A percentile compares a stretch with the other conserved stretches of the same genome.
These are phyloP conservation scores for Trametes villosa DNA, from an alignment of 768 basidiomycete genomes.

Conservation along the genomic window DNA sequence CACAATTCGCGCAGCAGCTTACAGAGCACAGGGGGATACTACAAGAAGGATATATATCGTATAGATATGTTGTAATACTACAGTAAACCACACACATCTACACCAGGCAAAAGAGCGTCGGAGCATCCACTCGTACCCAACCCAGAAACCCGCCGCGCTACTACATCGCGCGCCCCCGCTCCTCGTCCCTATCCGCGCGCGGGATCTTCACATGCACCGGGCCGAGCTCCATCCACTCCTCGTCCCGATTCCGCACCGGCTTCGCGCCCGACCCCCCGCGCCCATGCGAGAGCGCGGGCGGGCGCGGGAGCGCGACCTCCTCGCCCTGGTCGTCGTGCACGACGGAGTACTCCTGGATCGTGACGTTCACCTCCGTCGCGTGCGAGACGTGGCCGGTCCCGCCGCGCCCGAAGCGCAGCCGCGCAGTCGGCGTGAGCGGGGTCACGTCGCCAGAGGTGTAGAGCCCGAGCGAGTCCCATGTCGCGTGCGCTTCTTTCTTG, in stretches of 20 bases:
- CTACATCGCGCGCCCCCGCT: background rate
- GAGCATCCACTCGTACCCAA: background rate
- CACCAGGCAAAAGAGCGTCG: background rate
- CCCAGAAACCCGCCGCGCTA: background rate
- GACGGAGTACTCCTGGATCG: conserved; percentile 21
- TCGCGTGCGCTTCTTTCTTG: conserved; percentile 39
- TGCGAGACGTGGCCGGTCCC: background rate
- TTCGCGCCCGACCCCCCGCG: background rate
- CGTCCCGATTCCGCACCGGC: background rate
- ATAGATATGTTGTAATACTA: conserved; percentile 12
- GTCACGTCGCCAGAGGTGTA: background rate
- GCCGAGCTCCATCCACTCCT: conserved; percentile 19
- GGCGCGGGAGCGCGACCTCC: conserved; percentile 2
- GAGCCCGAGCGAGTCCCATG: conserved; percentile 12
- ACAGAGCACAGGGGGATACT: background rate
- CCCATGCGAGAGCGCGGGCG: no score
- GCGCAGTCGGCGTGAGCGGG: background rate
- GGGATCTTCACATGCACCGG: conserved; percentile 13
- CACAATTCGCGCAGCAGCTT: no score
- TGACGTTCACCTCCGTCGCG: conserved; percentile 14
- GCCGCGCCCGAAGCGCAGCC: conserved; percentile 5
- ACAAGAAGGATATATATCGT: conserved; percentile 10
- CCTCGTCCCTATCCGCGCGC: background rate
- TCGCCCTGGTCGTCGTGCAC: conserved; percentile 23
- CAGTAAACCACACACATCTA: background rate